Evolutionary conservation across 78 protist genomes (phyloP).

Genomic region (Dictyostelium discoideum): DNA sequence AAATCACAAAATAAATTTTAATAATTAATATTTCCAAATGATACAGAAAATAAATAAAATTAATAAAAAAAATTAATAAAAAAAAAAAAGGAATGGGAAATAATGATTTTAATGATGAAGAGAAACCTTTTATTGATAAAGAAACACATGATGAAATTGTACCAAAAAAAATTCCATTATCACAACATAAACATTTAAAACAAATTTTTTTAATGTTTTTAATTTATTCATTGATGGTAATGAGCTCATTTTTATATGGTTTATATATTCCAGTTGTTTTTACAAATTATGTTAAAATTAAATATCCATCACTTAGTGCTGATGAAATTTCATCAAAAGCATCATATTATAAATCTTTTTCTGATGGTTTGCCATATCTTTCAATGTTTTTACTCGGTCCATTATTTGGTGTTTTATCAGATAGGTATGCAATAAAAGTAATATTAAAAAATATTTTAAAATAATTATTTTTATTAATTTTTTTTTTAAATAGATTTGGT

Average conservation of each 20-base stretch:
- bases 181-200: conserved; percentile 5
- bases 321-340: conserved; percentile 2
- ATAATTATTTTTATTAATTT: too few relatives aligned
- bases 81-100: too few relatives aligned
- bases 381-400: conserved; percentile 17
- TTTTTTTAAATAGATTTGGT: too few relatives aligned
- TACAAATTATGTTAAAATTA: conserved; percentile 6
- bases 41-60: too few relatives aligned
- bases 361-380: conserved; percentile 32
- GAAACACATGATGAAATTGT: not conserved
- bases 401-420: conserved; percentile 1
- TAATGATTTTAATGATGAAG: not conserved
- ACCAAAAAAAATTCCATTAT: not conserved
- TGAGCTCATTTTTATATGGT: not conserved
- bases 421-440: not conserved
- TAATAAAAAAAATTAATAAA: too few relatives aligned
- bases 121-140: not conserved
- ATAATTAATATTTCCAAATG: too few relatives aligned
- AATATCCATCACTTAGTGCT: not conserved
- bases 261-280: not conserved
- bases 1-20: too few relatives aligned
- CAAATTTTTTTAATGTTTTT: not conserved
- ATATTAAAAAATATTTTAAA: too few relatives aligned
- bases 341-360: not conserved
- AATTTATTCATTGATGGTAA: not conserved